phyloP scores from a whole-genome alignment of 139 green algal genomes.

The Chlamydomonas sphaeroides region DNA sequence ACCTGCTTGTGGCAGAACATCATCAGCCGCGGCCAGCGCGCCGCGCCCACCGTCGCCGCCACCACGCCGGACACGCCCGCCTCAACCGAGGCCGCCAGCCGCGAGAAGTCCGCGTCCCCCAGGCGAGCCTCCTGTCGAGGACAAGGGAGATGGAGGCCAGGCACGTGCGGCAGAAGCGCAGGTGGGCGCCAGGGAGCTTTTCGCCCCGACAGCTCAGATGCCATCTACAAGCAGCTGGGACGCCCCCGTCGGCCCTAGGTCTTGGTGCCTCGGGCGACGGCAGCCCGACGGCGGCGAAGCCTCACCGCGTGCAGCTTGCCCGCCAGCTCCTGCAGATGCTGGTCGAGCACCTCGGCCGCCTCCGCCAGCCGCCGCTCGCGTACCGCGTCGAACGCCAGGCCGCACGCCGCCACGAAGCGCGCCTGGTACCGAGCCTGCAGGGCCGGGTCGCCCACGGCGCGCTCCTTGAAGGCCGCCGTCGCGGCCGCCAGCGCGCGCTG shows the following conservation, averaged over 20 bases:
- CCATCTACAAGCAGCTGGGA: too few species aligned
- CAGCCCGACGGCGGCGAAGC: too few species aligned
- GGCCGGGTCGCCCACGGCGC: conserved; percentile 58
- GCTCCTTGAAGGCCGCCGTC: conserved; percentile 50
- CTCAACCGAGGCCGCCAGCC: background rate
- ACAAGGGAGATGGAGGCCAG: too few species aligned
- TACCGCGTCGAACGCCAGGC: conserved; percentile 44
- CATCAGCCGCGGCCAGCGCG: conserved; percentile 26
- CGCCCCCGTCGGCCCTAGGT: too few species aligned
- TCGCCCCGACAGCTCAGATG: too few species aligned
- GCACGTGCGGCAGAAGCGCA: too few species aligned
- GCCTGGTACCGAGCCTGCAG: conserved; percentile 44
- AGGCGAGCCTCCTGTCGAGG: conserved; percentile 10
- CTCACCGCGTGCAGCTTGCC: conserved; percentile 18
- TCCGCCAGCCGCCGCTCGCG: conserved; percentile 25
- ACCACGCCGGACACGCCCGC: conserved; percentile 14
- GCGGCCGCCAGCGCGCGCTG: conserved; percentile 58
- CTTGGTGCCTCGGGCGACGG: too few species aligned
- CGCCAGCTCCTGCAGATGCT: conserved; percentile 23
- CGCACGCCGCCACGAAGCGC: conserved; percentile 27
- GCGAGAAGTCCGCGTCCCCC: background rate
- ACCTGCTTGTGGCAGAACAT: conserved; percentile 23
- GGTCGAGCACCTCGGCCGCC: conserved; percentile 21
- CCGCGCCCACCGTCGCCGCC: background rate
- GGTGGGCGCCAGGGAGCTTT: too few species aligned